Evolutionary conservation across 495 filamentous ascomycete species (phyloP).

Genomic region (Podospora pseudocomata): DNA sequence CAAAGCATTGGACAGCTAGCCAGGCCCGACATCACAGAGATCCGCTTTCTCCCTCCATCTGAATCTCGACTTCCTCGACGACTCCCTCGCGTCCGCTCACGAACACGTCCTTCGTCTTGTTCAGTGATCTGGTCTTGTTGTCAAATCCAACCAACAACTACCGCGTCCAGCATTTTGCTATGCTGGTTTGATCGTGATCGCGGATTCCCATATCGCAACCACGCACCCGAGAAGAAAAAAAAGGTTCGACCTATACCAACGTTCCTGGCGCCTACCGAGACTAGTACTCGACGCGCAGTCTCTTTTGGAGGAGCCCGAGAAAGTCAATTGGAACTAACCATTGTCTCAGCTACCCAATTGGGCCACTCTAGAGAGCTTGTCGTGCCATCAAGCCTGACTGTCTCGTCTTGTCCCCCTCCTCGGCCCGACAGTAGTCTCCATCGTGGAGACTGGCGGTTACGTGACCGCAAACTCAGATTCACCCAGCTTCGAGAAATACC

Average conservation of each 20-base stretch:
- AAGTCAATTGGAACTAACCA: constrained; percentile 10
- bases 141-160: background rate
- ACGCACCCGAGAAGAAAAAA: constrained; percentile 6
- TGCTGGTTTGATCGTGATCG: constrained; percentile 2
- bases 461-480: constrained; percentile 8
- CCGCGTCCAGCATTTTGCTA: constrained; percentile 6
- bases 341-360: constrained; percentile 13
- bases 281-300: constrained; percentile 1
- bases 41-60: background rate
- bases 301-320: constrained; percentile 1
- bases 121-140: background rate
- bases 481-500: constrained; percentile 51
- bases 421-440: constrained; percentile 7
- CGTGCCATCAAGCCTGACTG: background rate
- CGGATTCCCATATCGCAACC: background rate
- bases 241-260: constrained; percentile 12
- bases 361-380: background rate
- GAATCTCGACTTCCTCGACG: background rate
- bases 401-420: constrained; percentile 5
- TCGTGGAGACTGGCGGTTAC: constrained; percentile 12
- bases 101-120: background rate
- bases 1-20: background rate
- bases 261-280: constrained; percentile 6
- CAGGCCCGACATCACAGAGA: too few species aligned
- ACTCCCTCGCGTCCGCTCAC: background rate